Conservation (phyloP, 83 land plant genomes). For the Larix sibirica region DNA sequence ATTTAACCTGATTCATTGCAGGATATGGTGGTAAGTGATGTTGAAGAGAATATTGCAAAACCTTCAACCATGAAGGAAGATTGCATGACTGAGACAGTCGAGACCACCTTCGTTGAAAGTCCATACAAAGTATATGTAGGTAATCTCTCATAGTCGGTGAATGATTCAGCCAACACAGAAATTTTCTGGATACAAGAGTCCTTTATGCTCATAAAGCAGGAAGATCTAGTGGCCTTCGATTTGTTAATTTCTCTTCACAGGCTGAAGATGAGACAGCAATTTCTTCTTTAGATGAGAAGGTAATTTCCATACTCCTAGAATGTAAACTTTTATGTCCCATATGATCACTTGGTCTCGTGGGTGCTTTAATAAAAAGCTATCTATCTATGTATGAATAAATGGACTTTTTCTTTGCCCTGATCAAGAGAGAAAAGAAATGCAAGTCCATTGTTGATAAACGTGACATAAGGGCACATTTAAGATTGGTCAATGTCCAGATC, state of each 20-base stretch:
- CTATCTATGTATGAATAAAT: not conserved
- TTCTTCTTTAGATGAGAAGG: conserved; percentile 21
- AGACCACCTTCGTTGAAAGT: conserved; percentile 17
- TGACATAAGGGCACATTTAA: too few species aligned
- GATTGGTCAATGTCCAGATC: too few species aligned
- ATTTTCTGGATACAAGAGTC: conserved; percentile 35
- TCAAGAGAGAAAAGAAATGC: not conserved
- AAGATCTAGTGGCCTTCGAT: conserved; percentile 28
- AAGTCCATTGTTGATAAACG: too few species aligned
- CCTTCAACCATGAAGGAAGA: not conserved
- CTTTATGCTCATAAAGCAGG: conserved; percentile 31
- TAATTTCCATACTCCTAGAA: not conserved
- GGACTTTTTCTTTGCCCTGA: not conserved
- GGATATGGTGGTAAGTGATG: not conserved
- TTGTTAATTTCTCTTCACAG: conserved; percentile 31
- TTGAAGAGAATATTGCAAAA: not conserved
- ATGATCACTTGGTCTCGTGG: too few species aligned
- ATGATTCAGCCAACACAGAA: conserved; percentile 37
- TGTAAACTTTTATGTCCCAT: not conserved
- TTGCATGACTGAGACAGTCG: not conserved
- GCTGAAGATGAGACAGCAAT: conserved; percentile 31
- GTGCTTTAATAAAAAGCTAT: too few species aligned
- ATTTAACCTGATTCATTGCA: not conserved
- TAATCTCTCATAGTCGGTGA: conserved; percentile 37
- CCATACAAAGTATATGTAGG: conserved; percentile 34